phyloP scores from a whole-genome alignment of 768 basidiomycete species.

The Crucibulum laeve region DNA sequence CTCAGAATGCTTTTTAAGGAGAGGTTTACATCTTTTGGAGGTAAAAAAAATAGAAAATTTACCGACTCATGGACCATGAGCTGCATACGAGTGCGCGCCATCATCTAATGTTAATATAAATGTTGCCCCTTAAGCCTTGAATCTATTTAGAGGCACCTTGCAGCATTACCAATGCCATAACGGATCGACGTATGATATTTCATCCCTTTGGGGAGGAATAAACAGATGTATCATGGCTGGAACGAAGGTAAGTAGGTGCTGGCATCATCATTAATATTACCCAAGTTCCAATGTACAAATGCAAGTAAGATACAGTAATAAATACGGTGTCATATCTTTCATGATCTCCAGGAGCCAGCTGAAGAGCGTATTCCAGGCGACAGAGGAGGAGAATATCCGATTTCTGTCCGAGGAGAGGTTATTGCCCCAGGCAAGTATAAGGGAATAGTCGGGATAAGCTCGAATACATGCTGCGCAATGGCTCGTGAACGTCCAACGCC shows the following conservation, averaged over 20 bases:
- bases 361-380: conserved; percentile 6
- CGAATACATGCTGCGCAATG: conserved; percentile 70
- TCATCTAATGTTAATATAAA: too few relatives aligned
- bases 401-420: conserved; percentile 9
- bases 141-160: too few relatives aligned
- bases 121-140: too few relatives aligned
- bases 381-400: conserved; percentile 3
- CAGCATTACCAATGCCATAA: too few relatives aligned
- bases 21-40: too few relatives aligned
- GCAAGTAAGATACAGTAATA: conserved; percentile 4
- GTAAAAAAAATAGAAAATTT: too few relatives aligned
- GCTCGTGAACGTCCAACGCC: conserved; percentile 38
- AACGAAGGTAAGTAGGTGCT: not conserved
- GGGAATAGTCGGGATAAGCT: conserved; percentile 74
- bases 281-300: not conserved
- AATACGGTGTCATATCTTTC: not conserved
- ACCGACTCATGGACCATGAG: too few relatives aligned
- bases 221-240: too few relatives aligned
- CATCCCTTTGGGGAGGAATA: too few relatives aligned
- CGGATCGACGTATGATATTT: too few relatives aligned
- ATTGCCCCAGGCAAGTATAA: conserved; percentile 43
- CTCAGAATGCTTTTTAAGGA: too few relatives aligned
- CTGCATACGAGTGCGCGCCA: too few relatives aligned
- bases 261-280: not conserved
- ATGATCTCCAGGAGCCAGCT: conserved; percentile 1